These are phyloP conservation scores for Aspergillus texensis DNA, from an alignment of 2,329 filamentous ascomycete species.

Conservation along the genomic window DNA sequence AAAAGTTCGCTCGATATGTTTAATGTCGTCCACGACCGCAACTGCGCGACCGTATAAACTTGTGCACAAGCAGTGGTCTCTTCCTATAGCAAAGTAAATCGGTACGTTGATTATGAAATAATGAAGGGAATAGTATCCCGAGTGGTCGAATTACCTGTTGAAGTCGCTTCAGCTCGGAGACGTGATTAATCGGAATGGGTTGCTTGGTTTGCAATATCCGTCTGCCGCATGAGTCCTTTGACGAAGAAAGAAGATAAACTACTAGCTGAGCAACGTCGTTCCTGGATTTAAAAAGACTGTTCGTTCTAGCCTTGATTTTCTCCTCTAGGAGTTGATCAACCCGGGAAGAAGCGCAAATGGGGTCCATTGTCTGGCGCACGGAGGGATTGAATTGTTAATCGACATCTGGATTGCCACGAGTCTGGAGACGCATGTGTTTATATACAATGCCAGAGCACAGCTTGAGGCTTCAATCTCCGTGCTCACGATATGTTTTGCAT, in stretches of 20 bases:
- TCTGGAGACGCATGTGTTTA: background rate
- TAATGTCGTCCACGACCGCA: slow-evolving; percentile 16
- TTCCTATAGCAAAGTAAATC: background rate
- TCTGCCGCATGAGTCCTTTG: background rate
- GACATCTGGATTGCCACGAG: background rate
- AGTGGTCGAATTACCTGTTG: background rate
- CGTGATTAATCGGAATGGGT: background rate
- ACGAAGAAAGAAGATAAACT: background rate
- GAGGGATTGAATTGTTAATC: background rate
- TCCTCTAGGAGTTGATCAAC: slow-evolving; percentile 4
- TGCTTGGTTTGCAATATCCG: background rate
- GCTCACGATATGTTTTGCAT: background rate
- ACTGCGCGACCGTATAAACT: slow-evolving; percentile 14
- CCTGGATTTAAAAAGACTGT: slow-evolving; percentile 7
- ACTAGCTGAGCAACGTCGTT: slow-evolving; percentile 4
- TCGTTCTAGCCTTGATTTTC: background rate
- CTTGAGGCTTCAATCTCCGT: background rate
- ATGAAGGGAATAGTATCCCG: background rate
- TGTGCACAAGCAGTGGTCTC: slow-evolving; percentile 2
- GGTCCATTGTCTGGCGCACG: background rate
- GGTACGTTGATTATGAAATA: background rate
- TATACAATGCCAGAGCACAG: background rate
- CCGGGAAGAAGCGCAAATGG: background rate
- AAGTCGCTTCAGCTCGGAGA: background rate
- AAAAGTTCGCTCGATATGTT: slow-evolving; percentile 17